A percentile compares a stretch with the other conserved stretches of the same genome.
These are phyloP conservation scores for Hymenoscyphus linearis DNA, from an alignment of 2,329 filamentous ascomycete genomes.

Conservation along the genomic window DNA sequence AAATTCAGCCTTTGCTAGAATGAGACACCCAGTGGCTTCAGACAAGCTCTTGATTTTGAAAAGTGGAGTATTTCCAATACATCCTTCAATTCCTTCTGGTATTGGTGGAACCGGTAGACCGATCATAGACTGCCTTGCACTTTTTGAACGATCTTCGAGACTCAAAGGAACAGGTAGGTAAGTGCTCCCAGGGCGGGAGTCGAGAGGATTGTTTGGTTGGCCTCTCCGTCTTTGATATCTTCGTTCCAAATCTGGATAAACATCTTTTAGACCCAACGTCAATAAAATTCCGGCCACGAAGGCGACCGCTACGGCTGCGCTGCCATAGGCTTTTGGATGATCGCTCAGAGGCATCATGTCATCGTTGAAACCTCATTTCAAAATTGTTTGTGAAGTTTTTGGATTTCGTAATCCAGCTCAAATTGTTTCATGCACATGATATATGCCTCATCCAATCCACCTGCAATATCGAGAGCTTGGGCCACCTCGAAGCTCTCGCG, in stretches of 20 bases:
- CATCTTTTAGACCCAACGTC: slow-evolving; percentile 72
- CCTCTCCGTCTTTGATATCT: slow-evolving; percentile 49
- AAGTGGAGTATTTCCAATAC: slow-evolving; percentile 90
- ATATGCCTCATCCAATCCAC: slow-evolving; percentile 2
- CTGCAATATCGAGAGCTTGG: slow-evolving; percentile 32
- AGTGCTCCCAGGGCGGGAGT: slow-evolving; percentile 26
- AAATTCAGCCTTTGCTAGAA: slow-evolving; percentile 93
- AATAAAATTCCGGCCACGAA: slow-evolving; percentile 74
- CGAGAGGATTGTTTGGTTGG: slow-evolving; percentile 15
- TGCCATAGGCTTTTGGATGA: slow-evolving; percentile 57
- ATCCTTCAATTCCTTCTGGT: slow-evolving; percentile 77
- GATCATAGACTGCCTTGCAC: slow-evolving; percentile 27
- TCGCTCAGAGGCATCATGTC: slow-evolving; percentile 53
- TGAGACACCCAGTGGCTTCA: slow-evolving; percentile 78
- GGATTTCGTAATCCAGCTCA: slow-evolving; percentile 11
- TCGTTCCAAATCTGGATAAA: slow-evolving; percentile 69
- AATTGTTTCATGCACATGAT: not conserved
- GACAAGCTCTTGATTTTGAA: slow-evolving; percentile 82
- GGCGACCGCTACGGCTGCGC: slow-evolving; percentile 61
- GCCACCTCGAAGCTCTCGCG: slow-evolving; percentile 23
- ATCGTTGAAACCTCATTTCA: slow-evolving; percentile 7
- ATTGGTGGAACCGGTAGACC: slow-evolving; percentile 37
- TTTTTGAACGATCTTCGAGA: slow-evolving; percentile 51
- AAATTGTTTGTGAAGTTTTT: slow-evolving; percentile 7
- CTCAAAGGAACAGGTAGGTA: slow-evolving; percentile 37